Base-by-base conservation (phyloP, 306 rosid genomes). In the Dalbergia oliveri region DNA sequence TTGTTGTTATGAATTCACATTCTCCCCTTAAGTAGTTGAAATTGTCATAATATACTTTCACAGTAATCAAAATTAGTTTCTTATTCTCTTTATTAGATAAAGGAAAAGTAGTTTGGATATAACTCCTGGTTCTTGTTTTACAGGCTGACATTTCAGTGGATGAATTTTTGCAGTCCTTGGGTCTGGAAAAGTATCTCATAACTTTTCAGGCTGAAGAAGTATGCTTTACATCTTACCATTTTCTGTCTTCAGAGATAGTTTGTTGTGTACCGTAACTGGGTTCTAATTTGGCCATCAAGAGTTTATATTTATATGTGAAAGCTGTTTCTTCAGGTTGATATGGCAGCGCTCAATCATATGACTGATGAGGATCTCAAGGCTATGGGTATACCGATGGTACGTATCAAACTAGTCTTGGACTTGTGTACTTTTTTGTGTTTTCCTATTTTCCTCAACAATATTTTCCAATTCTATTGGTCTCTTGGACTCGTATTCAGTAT, bases 131-230 rank as follows among this genome's bases (percentile, higher is more conserved):
- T 86, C 37, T 83, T 89, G 75, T 76, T 63, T 81, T 87, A 72
- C 97, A 96, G 99, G 91, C 67, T 64, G 92, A 76, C 69, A 33
- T 88, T 69, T 86, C 94, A 31, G 91, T 96, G 79, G 92, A 93
- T 83, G 97, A 86, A 3, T 96, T 96, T 86, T 88, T 96, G 90
- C 87, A 69, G 75, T 89, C 98, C 50, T 72, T 96, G 94, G 97
- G 90, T 86, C 99, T 96, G 6, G 98, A 93, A 77, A 96, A 96
- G 87, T 96, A 96, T 89, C 85, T 89, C 79, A 89, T 96, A 71
- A 90, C 90, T 57, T 91, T 96, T 89, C 99, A 96, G 86, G 99
- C 97, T 37, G 99, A 96, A 91, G 99, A 96, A 79, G 99, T 96
- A 93, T 62, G 97, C 61, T 56, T 11, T 71, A 5, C 66, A 51